A percentile compares a stretch with the other conserved stretches of the same genome.
Evolutionary conservation across 2,329 filamentous ascomycete genomes (phyloP).

Genomic region (Colletotrichum simmondsii): DNA sequence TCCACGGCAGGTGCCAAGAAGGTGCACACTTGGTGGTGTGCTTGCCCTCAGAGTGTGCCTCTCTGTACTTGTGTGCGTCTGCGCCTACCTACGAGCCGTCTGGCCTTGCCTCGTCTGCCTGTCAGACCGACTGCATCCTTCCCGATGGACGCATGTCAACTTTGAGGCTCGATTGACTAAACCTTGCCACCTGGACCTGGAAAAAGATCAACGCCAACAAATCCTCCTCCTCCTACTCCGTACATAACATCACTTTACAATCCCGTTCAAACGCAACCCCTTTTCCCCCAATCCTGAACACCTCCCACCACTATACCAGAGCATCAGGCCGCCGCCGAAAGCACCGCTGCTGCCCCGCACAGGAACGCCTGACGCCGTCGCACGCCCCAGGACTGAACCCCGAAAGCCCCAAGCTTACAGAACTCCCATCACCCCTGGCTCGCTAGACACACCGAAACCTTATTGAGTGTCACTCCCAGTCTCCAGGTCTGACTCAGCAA

Average conservation of each 20-base stretch:
- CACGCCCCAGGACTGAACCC: constrained; percentile 4
- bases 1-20: not conserved
- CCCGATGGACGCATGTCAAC: not conserved
- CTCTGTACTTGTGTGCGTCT: not conserved
- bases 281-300: not conserved
- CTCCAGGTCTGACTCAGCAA: constrained; percentile 26
- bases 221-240: not conserved
- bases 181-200: not conserved
- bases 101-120: not conserved
- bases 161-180: not conserved
- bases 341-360: constrained; percentile 26
- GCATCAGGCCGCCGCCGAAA: not conserved
- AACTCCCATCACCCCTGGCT: constrained; percentile 6
- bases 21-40: not conserved
- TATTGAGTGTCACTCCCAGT: constrained; percentile 9
- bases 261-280: not conserved
- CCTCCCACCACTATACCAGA: not conserved
- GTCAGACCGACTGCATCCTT: not conserved
- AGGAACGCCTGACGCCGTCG: constrained; percentile 6
- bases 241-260: not conserved
- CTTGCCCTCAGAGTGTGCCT: not conserved
- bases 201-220: not conserved
- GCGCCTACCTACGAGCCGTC: not conserved
- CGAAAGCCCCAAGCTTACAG: not conserved
- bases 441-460: constrained; percentile 28